Base-by-base conservation (phyloP, 1,284 basidiomycete genomes). In the Cryptococcus jaspeensis region DNA sequence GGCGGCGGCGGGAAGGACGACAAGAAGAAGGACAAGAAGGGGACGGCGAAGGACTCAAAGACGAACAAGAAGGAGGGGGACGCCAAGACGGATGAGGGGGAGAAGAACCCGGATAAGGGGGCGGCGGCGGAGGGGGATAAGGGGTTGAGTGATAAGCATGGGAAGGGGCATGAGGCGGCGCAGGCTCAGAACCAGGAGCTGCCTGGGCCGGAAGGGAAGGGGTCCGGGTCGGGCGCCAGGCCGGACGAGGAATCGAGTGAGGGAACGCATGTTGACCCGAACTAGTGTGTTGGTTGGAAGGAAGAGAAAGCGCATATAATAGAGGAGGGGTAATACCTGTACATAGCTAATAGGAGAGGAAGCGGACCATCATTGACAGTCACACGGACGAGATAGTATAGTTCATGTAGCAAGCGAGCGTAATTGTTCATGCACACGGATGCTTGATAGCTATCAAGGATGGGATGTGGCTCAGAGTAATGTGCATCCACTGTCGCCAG, bases 231-330 rank as follows among this genome's bases (percentile, higher is more conserved):
- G 20, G 43, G 47, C n/a, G 32, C n/a, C 5, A 47, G 38, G 28
- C 41, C 50, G 12, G 56, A 57, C 38, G 59, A 61, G 22, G 39
- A 57, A 36, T 52, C 48, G 8, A 52, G 49, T 28, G 50, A 61
- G 22, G 59, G 59, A 11, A 61, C 59, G 0, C 56, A 58, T 58
- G 59, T 61, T 15, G 59, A 61, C 25, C 53, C 53, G 12, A 52
- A 56, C 43, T 56, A 35, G 42, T 22, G n/a, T 16, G 39, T 43
- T 13, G 36, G n/a, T n/a, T n/a, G 20, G 20, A 38, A 15, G 22
- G 28, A 18, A 39, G 49, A 51, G 28, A 13, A 5, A n/a, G 39
- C 18, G 18, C 40, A 16, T n/a, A 42, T 42, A 18, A 42, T n/a
- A 42, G 22, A 42, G 16, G 40, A n/a, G 7, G 40, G n/a, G n/a